These are phyloP conservation scores for Sporisorium sorghi DNA, from an alignment of 1,284 basidiomycete species.

Conservation along the genomic window DNA sequence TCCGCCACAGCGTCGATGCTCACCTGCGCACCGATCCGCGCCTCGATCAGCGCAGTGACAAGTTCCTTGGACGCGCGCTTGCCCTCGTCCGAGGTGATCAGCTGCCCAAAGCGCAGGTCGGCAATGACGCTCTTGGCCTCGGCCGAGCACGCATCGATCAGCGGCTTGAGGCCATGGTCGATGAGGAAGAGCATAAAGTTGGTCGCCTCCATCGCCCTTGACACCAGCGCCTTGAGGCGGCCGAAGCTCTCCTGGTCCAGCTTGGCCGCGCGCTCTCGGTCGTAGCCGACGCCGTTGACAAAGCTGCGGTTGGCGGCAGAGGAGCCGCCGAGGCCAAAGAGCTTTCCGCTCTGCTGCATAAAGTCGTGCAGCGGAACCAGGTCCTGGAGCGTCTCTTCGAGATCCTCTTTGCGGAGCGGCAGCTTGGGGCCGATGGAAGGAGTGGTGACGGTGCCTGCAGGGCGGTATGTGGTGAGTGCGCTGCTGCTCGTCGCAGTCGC, in stretches of 20 bases:
- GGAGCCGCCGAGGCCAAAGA: constrained; percentile 57
- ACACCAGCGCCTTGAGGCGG: constrained; percentile 79
- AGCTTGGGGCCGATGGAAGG: constrained; percentile 17
- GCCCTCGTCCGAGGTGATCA: constrained; percentile 81
- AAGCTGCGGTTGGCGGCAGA: constrained; percentile 46
- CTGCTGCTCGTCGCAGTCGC: constrained; percentile 12
- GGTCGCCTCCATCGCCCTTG: constrained; percentile 74
- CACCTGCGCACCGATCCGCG: constrained; percentile 94
- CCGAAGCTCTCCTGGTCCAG: constrained; percentile 83
- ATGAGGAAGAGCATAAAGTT: constrained; percentile 90
- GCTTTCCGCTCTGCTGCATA: constrained; percentile 62
- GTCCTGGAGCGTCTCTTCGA: constrained; percentile 58
- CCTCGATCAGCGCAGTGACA: constrained; percentile 84
- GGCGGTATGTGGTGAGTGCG: constrained; percentile 32
- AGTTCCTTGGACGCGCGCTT: constrained; percentile 82
- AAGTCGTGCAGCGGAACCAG: constrained; percentile 58
- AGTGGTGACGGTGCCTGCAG: constrained; percentile 8
- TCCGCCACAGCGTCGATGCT: constrained; percentile 97
- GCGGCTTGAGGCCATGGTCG: constrained; percentile 89
- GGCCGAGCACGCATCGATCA: constrained; percentile 73
- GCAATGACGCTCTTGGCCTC: constrained; percentile 51
- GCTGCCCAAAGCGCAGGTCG: constrained; percentile 57
- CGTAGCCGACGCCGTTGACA: constrained; percentile 36
- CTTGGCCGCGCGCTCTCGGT: constrained; percentile 51
- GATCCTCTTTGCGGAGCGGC: constrained; percentile 44